phyloP scores from a whole-genome alignment of 2,329 filamentous ascomycete genomes.

The Incumbomyces lentus region DNA sequence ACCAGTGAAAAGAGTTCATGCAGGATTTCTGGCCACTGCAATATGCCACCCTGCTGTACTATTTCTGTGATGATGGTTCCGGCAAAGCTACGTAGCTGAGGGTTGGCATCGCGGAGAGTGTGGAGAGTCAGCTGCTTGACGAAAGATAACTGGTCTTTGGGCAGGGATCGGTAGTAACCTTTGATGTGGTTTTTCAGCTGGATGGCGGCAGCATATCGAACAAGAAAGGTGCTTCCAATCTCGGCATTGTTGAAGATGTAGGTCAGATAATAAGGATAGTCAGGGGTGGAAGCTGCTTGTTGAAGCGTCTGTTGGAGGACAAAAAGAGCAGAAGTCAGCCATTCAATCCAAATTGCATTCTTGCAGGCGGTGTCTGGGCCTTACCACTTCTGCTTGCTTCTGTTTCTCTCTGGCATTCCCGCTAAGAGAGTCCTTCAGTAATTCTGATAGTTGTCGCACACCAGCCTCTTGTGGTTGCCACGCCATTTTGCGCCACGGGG shows the following conservation, averaged over 20 bases:
- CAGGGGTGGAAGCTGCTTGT: constrained; percentile 76
- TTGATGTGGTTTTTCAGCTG: constrained; percentile 94
- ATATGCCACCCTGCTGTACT: constrained; percentile 69
- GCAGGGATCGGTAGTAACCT: constrained; percentile 62
- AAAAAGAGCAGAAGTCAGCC: background rate
- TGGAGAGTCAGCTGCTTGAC: constrained; percentile 70
- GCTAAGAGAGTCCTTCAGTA: constrained; percentile 84
- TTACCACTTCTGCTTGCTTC: constrained; percentile 80
- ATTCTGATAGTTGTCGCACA: constrained; percentile 78
- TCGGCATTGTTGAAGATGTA: constrained; percentile 70
- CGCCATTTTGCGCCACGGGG: background rate
- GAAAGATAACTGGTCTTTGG: constrained; percentile 61
- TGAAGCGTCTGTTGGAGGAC: constrained; percentile 63
- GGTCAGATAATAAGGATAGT: constrained; percentile 94
- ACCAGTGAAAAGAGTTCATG: constrained; percentile 72
- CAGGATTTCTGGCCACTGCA: constrained; percentile 85
- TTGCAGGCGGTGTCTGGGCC: constrained; percentile 28
- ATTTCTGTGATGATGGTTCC: constrained; percentile 93
- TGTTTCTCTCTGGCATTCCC: constrained; percentile 68
- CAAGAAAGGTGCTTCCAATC: constrained; percentile 60
- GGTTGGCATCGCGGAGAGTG: constrained; percentile 68
- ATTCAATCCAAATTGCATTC: background rate
- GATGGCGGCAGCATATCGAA: constrained; percentile 78
- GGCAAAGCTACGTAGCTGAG: constrained; percentile 76
- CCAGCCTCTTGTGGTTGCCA: constrained; percentile 71